These are phyloP conservation scores for Daldinia bambusicola DNA, from an alignment of 495 filamentous ascomycete species.

Conservation along the genomic window DNA sequence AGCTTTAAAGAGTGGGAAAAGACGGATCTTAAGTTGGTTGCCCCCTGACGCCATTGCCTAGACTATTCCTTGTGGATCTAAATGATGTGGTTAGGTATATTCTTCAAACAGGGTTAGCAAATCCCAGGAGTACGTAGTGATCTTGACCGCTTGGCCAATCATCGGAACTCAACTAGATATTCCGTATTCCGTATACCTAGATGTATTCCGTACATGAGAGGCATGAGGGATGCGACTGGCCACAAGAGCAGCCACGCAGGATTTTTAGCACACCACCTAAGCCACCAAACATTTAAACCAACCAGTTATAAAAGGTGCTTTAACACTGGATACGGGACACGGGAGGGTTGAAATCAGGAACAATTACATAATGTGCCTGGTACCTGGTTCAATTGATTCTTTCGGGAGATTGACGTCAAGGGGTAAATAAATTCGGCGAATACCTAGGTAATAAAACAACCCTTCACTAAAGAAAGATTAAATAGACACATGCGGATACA, in stretches of 20 bases:
- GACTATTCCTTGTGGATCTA: neutral
- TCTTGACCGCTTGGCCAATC: conserved; percentile 1
- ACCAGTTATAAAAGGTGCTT: too few species aligned
- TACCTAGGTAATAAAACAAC: conserved; percentile 2
- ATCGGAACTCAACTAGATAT: neutral
- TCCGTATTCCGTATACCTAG: too few species aligned
- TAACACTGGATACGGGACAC: too few species aligned
- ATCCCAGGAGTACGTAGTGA: neutral
- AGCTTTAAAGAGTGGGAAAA: neutral
- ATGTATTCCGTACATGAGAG: too few species aligned
- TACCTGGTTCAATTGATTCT: neutral
- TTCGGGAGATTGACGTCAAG: conserved; percentile 15
- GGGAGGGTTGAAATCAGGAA: neutral
- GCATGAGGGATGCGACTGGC: too few species aligned
- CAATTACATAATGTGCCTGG: conserved; percentile 1
- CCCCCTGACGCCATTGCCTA: neutral
- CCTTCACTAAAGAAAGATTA: neutral
- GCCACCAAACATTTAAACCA: too few species aligned
- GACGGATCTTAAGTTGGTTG: neutral
- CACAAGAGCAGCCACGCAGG: too few species aligned
- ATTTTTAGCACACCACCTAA: too few species aligned
- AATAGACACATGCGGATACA: neutral
- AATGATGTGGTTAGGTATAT: neutral
- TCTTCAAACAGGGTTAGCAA: neutral
- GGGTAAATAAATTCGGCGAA: neutral